Conservation (phyloP, 2,329 filamentous ascomycete species). For the Talaromyces sp. region DNA sequence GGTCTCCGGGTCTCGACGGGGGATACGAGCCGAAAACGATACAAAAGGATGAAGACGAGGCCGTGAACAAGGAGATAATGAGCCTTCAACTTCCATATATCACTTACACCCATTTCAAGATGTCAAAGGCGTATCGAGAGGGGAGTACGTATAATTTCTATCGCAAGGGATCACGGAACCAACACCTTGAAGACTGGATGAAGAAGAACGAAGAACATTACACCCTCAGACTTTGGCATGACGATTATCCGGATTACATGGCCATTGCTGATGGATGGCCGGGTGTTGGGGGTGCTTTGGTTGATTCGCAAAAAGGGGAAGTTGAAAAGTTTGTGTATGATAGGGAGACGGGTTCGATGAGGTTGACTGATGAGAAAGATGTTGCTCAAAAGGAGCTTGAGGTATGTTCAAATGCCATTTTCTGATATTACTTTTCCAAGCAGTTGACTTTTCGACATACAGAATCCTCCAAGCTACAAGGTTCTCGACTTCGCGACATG, state of each 20-base stretch:
- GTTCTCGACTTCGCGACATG: neutral
- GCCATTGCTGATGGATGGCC: neutral
- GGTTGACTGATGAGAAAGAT: neutral
- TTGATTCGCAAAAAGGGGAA: neutral
- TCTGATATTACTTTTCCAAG: neutral
- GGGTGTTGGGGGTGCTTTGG: neutral
- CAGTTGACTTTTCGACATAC: neutral
- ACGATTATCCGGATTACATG: neutral
- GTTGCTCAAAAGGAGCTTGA: neutral
- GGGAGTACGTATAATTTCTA: constrained; percentile 9
- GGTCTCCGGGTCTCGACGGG: constrained; percentile 11
- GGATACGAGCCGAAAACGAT: constrained; percentile 1
- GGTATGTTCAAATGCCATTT: neutral
- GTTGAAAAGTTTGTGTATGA: constrained; percentile 9
- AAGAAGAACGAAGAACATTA: neutral
- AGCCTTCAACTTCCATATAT: constrained; percentile 13
- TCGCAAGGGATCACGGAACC: constrained; percentile 7
- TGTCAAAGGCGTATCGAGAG: constrained; percentile 4
- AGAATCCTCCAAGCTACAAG: constrained; percentile 1
- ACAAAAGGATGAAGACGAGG: neutral
- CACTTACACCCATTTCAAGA: constrained; percentile 12
- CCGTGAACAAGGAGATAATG: neutral
- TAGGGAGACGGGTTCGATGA: neutral
- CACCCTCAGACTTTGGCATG: neutral
- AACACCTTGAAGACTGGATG: constrained; percentile 6